Base-by-base conservation (phyloP, 495 filamentous ascomycete genomes). In the Aspergillus olivimuriae region DNA sequence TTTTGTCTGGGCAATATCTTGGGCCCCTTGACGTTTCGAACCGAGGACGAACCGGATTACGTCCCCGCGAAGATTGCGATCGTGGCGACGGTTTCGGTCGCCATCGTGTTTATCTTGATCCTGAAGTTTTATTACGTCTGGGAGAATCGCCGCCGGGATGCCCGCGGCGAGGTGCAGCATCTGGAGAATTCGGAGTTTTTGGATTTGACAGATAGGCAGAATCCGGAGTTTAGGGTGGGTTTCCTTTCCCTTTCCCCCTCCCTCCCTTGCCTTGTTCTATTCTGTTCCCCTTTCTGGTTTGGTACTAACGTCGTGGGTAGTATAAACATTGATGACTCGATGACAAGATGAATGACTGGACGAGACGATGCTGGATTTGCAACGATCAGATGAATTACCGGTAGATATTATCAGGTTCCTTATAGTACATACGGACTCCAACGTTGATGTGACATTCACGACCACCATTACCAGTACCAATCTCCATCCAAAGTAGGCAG, bases 1-100 rank as follows among this genome's bases (percentile, higher is more conserved):
- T 85, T 83, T 64, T 80, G 74, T 14, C 54, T 83, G 10, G 82
- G 80, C 4, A 78, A 79, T 46, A 79, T 80, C 34, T 58, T 77
- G 6, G 76, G 75, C 2, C 76, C 75, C 17, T 65, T 72, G 36
- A 76, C 75, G 4, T 80, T 80, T 55, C 63, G 68, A 51, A 49
- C 60, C 7, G 19, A 52, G 28, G 56, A 65, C 11, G 60, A 51
- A 14, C 64, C 64, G 5, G 58, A 74, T 5, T 84, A 78, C 47
- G 70, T 67, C 11, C 79, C 80, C 0, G 82, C 82, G 9, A 84
- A 84, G 63, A 73, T 83, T 34, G 65, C 77, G 1, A 67, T 84
- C 10, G 55, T 78, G 9, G 73, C 63, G 2, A 74, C 69, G 1
- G 62, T 69, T 30, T 56, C 65, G 2, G 66, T 63, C 0, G 68